Conservation (phyloP, 2,329 filamentous ascomycete species). For the Aspergillus fischeri region DNA sequence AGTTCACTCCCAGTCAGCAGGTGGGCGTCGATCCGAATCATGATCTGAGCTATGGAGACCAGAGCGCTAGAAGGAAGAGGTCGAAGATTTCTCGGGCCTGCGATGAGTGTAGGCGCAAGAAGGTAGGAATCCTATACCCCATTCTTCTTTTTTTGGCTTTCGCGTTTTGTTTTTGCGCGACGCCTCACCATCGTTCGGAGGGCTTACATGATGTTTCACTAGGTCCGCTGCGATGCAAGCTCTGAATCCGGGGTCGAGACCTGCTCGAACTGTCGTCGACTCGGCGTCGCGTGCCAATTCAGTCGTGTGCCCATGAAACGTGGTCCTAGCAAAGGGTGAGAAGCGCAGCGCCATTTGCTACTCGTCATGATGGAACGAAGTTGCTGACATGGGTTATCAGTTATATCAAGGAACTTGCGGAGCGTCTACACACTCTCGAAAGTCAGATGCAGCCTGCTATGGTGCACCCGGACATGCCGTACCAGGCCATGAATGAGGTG, state of each 20-base stretch:
- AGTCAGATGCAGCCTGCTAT: conserved; percentile 59
- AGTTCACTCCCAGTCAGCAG: conserved; percentile 42
- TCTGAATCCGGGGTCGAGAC: conserved; percentile 68
- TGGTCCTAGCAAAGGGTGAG: conserved; percentile 80
- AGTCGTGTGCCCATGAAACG: conserved; percentile 84
- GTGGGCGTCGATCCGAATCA: conserved; percentile 44
- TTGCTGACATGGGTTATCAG: conserved; percentile 39
- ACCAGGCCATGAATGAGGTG: conserved; percentile 41
- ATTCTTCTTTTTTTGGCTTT: conserved; percentile 8
- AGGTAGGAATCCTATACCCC: conserved; percentile 41
- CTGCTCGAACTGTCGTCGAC: conserved; percentile 77
- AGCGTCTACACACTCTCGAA: conserved; percentile 77
- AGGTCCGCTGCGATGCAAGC: conserved; percentile 79
- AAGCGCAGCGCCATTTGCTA: conserved; percentile 1
- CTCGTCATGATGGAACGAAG: background rate
- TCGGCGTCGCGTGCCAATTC: conserved; percentile 74
- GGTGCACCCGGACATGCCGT: conserved; percentile 39
- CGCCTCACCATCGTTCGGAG: conserved; percentile 13
- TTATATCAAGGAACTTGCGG: conserved; percentile 88
- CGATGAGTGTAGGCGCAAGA: conserved; percentile 84
- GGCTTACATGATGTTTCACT: conserved; percentile 16
- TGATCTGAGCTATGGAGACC: conserved; percentile 53
- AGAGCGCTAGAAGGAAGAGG: conserved; percentile 67
- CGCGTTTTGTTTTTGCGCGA: conserved; percentile 4
- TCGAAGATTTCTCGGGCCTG: conserved; percentile 86